Conservation (phyloP, 140 eudicot species). For the Flaveria floridana region DNA sequence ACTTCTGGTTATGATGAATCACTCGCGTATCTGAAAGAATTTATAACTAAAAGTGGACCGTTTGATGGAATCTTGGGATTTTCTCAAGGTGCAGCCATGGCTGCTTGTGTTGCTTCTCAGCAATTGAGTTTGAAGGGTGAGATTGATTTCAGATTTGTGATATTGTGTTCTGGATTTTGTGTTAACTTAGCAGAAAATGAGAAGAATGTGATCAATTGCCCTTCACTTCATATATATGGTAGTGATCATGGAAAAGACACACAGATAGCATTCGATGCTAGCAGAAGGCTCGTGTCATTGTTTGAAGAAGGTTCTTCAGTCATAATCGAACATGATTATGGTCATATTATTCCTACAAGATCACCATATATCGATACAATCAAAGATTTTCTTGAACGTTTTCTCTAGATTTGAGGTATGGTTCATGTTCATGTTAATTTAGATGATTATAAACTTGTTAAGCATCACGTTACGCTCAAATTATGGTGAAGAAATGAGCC, state of each 20-base stretch:
- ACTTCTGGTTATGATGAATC: conserved; percentile 74
- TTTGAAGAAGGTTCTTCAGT: conserved; percentile 73
- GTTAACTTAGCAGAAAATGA: conserved; percentile 39
- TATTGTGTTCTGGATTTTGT: conserved; percentile 83
- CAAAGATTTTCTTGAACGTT: conserved; percentile 57
- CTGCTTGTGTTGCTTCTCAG: conserved; percentile 64
- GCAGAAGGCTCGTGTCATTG: conserved; percentile 62
- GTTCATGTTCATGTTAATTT: background rate
- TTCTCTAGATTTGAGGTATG: conserved; percentile 30
- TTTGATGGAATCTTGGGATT: conserved; percentile 93
- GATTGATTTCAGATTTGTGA: conserved; percentile 65
- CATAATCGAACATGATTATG: conserved; percentile 69
- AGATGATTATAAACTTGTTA: background rate
- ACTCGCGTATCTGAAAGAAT: conserved; percentile 51
- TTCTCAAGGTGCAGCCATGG: conserved; percentile 98
- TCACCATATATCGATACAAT: conserved; percentile 65
- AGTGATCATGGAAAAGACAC: conserved; percentile 68
- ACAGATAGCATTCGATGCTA: conserved; percentile 67
- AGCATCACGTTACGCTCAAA: background rate
- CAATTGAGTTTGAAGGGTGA: conserved; percentile 48
- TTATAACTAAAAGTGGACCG: conserved; percentile 55
- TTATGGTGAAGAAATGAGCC: conserved; percentile 14
- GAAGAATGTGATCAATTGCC: conserved; percentile 57
- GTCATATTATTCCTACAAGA: conserved; percentile 87
- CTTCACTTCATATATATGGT: conserved; percentile 89